Evolutionary conservation across 257 asterid species (phyloP), one percentile per base, ranked within the genome.

Genomic region (Solanum corneliomulleri): DNA sequence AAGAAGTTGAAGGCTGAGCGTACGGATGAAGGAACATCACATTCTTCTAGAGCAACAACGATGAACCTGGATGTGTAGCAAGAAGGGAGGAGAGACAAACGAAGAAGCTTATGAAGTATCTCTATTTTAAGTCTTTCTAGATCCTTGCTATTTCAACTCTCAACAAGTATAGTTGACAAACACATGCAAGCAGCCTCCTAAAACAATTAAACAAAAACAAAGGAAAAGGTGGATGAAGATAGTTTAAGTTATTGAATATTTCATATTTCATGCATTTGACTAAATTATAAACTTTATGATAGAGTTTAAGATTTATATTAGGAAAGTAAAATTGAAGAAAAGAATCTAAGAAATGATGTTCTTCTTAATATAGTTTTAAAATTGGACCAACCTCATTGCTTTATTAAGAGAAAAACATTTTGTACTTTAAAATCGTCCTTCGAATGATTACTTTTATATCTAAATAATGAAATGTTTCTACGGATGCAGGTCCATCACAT

Each of bases 111-210:
- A 93, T 89, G 86, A 88, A 86, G 35, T 93, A 89, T 45, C 88
- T 93, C 52, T 95, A 95, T 88, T 92, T 93, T 89, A 76, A 88
- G n/a, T 49, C 93, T 20, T 93, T 93, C 88, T 93, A 88, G 87
- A 85, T 47, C 88, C 15, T 45, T 18, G n/a, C 16, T 9, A 83
- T 64, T 83, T 64, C 41, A 60, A 11, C 66, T 82, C 86, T 47
- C 66, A 62, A 31, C 42, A 33, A 33, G 44, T 70, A 33, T 52
- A 37, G 75, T 52, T 25, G 35, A 52, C 5, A 58, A 9, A 56
- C 18, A 82, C 71, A 56, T 23, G 71, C 45, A 52, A 29, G 29
- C 60, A 83, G 37, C 49, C 29, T 58, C 49, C 45, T 58, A 83
- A 47, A 83, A 70, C 23, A 33, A 2, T 70, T 27, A 6, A 66